Percentiles rank a stretch among this genome's conserved stretches.
phyloP scores from a whole-genome alignment of 106 monocot species.

The Allium cepa region DNA sequence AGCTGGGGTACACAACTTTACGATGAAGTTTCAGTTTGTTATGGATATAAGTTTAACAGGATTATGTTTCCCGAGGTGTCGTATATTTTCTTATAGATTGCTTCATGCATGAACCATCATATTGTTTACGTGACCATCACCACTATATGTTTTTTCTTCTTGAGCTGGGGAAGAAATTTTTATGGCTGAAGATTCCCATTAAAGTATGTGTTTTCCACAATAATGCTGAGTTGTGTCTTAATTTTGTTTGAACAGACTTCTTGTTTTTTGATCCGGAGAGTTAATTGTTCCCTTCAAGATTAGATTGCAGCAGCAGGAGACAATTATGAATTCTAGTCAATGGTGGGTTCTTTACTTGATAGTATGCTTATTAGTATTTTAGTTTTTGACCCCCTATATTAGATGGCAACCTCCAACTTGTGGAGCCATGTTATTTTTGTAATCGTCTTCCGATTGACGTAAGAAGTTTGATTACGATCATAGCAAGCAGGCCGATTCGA shows the following conservation, averaged over 20 bases:
- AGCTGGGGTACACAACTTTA: no score
- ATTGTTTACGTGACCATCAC: neutral
- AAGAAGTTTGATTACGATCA: no score
- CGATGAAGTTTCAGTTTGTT: neutral
- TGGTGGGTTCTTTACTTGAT: conserved; percentile 26
- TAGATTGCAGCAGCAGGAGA: neutral
- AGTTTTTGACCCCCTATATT: neutral
- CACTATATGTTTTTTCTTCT: neutral
- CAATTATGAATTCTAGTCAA: conserved; percentile 20
- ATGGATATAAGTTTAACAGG: neutral
- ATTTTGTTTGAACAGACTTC: conserved; percentile 10
- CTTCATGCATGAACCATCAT: neutral
- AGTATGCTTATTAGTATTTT: neutral
- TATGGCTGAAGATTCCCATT: neutral
- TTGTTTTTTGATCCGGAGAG: conserved; percentile 7
- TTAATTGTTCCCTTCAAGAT: neutral
- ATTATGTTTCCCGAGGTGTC: neutral
- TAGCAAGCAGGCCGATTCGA: no score
- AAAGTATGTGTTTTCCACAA: neutral
- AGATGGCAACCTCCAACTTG: neutral
- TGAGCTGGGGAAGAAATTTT: neutral
- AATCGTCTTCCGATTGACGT: neutral
- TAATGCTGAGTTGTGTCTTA: neutral
- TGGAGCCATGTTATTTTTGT: neutral
- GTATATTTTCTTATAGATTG: neutral